Evolutionary conservation across 306 rosid genomes (phyloP).

Genomic region (Corylus americana): DNA sequence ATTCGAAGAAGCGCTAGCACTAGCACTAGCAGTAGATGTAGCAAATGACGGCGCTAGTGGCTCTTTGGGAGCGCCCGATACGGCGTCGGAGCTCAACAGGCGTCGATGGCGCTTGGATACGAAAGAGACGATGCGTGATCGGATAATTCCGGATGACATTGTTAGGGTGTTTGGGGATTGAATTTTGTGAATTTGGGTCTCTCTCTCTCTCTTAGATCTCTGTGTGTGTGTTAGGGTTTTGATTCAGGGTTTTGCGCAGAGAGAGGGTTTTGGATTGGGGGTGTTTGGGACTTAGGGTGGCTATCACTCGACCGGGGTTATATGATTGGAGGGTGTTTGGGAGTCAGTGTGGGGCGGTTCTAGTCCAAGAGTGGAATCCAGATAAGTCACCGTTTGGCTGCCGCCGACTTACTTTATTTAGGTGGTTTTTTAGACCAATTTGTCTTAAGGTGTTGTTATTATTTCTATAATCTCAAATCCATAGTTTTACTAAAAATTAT

Average conservation of each 20-base stretch:
- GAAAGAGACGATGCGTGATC: constrained; percentile 34
- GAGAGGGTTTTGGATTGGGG: not conserved
- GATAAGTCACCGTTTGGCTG: not conserved
- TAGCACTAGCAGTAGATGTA: constrained; percentile 30
- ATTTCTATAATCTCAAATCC: no score
- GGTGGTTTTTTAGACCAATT: no score
- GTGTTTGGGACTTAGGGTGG: constrained; percentile 8
- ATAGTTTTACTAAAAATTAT: no score
- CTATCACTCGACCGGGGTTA: not conserved
- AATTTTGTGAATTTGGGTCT: not conserved
- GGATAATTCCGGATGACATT: constrained; percentile 38
- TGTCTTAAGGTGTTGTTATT: no score
- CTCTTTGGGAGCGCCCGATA: constrained; percentile 45
- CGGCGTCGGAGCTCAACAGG: constrained; percentile 42
- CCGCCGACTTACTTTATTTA: not conserved
- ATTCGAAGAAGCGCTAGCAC: constrained; percentile 23
- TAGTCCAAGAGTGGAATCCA: not conserved
- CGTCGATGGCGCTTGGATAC: constrained; percentile 38
- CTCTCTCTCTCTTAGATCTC: not conserved
- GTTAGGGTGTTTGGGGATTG: not conserved
- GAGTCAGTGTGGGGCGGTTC: constrained; percentile 13
- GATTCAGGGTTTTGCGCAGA: constrained; percentile 39
- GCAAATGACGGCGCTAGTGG: constrained; percentile 40
- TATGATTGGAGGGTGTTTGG: constrained; percentile 25
- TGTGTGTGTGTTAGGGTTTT: constrained; percentile 13